A percentile compares a stretch with the other conserved stretches of the same genome.
Conservation (phyloP, 2,329 filamentous ascomycete species). For the Cordyceps fumosorosea region DNA sequence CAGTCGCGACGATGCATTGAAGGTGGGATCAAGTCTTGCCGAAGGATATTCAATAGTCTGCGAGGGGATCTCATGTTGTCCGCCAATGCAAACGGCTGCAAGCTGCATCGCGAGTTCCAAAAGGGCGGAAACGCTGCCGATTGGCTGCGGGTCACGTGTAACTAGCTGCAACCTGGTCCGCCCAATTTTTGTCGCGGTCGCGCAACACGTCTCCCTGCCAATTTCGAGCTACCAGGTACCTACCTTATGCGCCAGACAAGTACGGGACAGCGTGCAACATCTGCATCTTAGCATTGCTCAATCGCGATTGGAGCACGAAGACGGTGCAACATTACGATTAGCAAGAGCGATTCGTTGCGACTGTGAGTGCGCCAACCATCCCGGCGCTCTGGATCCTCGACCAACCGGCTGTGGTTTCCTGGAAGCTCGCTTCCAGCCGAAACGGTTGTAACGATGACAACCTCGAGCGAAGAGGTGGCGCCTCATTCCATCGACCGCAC, state of each 20-base stretch:
- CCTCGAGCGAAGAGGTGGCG: conserved; percentile 30
- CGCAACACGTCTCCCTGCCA: conserved; percentile 14
- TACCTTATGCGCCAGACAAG: neutral
- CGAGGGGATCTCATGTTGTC: neutral
- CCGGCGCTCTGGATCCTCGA: neutral
- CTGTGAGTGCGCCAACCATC: neutral
- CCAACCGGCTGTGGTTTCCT: neutral
- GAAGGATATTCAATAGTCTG: neutral
- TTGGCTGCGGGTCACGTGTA: conserved; percentile 13
- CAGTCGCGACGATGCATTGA: neutral
- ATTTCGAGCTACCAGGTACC: conserved; percentile 2
- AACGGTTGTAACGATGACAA: conserved; percentile 24
- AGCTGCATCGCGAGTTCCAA: neutral
- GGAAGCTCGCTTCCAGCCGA: conserved; percentile 1
- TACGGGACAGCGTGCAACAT: neutral
- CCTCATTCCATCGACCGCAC: conserved; percentile 49
- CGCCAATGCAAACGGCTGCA: neutral
- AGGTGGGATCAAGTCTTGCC: neutral
- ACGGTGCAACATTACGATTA: neutral
- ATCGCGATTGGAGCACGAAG: conserved; percentile 1
- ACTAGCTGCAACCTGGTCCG: neutral
- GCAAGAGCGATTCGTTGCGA: neutral
- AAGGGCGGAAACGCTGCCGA: conserved; percentile 7
- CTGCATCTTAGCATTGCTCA: neutral
- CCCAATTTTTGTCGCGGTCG: conserved; percentile 12